These are phyloP conservation scores for Trametes hirsuta DNA, from an alignment of 1,284 basidiomycete genomes.

Conservation along the genomic window DNA sequence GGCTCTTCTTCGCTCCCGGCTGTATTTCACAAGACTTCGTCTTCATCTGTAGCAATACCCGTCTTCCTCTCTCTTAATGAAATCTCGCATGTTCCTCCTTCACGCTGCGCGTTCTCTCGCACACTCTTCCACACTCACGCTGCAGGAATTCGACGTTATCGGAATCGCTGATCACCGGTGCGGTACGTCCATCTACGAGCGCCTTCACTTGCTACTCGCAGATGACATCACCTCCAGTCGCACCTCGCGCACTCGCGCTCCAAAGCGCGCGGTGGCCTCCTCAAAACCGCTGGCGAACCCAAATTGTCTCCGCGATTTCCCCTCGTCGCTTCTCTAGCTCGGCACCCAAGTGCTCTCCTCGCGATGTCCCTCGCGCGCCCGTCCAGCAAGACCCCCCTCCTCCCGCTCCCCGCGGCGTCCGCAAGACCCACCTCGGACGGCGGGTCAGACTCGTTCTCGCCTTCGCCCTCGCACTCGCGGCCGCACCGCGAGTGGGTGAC, in stretches of 20 bases:
- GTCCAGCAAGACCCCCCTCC: conserved; percentile 17
- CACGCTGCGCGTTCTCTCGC: background rate
- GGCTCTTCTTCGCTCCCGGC: background rate
- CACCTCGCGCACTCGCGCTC: conserved; percentile 20
- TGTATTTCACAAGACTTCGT: background rate
- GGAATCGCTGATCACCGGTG: conserved; percentile 1
- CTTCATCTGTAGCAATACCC: conserved; percentile 3
- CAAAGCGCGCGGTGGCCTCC: conserved; percentile 13
- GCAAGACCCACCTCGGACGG: background rate
- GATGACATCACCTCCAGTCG: conserved; percentile 14
- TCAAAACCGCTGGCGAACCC: background rate
- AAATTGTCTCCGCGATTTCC: background rate
- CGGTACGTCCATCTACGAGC: background rate
- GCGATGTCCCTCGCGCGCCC: conserved; percentile 4
- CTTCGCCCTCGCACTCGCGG: background rate
- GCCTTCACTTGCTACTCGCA: background rate
- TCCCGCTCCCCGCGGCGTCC: conserved; percentile 10
- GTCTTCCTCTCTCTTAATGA: background rate
- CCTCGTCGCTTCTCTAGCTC: background rate
- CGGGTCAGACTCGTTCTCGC: too few species aligned
- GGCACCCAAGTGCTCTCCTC: background rate
- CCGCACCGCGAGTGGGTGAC: conserved; percentile 10
- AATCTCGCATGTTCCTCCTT: background rate
- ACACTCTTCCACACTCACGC: background rate
- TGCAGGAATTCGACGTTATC: background rate